Conservation (phyloP, 2,329 filamentous ascomycete species). For the Colletotrichum sp. region DNA sequence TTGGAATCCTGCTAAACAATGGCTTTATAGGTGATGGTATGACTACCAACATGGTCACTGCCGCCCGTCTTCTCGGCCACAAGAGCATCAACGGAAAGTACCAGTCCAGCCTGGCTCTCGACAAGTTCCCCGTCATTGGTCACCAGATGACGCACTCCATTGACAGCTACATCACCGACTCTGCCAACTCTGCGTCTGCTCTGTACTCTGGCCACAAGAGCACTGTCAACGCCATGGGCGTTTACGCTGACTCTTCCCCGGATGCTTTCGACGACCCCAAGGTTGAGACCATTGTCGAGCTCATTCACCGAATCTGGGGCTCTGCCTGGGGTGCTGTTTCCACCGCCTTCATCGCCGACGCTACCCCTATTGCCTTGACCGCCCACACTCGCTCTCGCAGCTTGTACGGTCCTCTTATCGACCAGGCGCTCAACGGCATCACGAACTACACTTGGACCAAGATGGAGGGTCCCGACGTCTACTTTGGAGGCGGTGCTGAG, state of each 20-base stretch:
- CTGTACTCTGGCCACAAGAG: constrained; percentile 86
- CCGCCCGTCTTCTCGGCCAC: constrained; percentile 81
- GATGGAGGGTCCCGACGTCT: constrained; percentile 77
- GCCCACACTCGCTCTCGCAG: constrained; percentile 75
- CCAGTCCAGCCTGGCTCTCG: constrained; percentile 75
- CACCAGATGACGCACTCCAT: constrained; percentile 91
- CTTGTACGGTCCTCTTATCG: constrained; percentile 74
- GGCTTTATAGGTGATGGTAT: constrained; percentile 54
- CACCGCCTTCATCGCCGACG: constrained; percentile 83
- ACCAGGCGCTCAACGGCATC: constrained; percentile 77
- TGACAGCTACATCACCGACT: constrained; percentile 85
- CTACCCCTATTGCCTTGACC: constrained; percentile 77
- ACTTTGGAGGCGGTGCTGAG: constrained; percentile 83
- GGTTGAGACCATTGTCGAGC: constrained; percentile 81
- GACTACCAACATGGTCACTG: constrained; percentile 79
- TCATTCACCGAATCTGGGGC: constrained; percentile 72
- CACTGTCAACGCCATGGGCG: constrained; percentile 78
- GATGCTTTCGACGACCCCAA: constrained; percentile 83
- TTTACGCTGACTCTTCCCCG: constrained; percentile 79
- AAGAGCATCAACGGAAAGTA: constrained; percentile 86
- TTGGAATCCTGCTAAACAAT: background rate
- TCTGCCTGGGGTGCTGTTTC: constrained; percentile 71
- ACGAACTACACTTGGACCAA: constrained; percentile 84
- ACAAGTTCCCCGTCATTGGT: constrained; percentile 84
- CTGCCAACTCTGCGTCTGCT: constrained; percentile 82